Evolutionary conservation across 2,329 filamentous ascomycete species (phyloP), one percentile per base, ranked within the genome.

Genomic region (Fusarium temperatum): DNA sequence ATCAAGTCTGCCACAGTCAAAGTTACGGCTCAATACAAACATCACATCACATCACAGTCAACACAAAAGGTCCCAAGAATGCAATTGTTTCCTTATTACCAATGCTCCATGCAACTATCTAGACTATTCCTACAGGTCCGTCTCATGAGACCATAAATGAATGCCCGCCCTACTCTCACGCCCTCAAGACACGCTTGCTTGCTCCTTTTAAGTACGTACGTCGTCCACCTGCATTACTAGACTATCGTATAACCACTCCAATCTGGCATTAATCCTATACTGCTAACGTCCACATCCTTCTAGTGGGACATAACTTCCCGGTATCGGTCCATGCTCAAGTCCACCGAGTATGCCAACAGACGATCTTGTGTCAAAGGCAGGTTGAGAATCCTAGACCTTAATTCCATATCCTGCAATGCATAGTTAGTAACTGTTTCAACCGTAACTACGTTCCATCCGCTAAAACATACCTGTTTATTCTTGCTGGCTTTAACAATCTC

Each of bases 281-380:
- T 53, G n/a, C n/a, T 30, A 28, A 15, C 28, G 55, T 26, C 35
- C 47, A 22, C 24, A 51, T 54, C 60, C 57, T 47, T 70, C 78
- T 67, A 84, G 57, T 83, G 82, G 10, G 84, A 88, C 88, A 92
- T 90, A 45, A 93, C 85, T 64, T 88, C 87, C 66, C 87, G 86
- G 81, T 93, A 94, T 77, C 93, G 93, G 62, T 88, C 87, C 76
- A 91, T 86, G 74, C 92, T 91, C 75, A 94, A 84, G 69, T 93
- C 89, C 39, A 91, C 88, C 14, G 92, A 91, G 81, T 95, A 92
- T 76, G 89, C 87, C 68, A 94, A 83, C 75, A 92, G 89, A 44
- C 90, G 88, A 80, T 96, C 93, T 76, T 94, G 91, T 9, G 93
- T 94, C 59, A 96, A 84, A 3, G 91, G 91, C 42, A 93, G 82